Evolutionary conservation across 2,329 filamentous ascomycete species (phyloP).

Genomic region (Mariannaea elegans): DNA sequence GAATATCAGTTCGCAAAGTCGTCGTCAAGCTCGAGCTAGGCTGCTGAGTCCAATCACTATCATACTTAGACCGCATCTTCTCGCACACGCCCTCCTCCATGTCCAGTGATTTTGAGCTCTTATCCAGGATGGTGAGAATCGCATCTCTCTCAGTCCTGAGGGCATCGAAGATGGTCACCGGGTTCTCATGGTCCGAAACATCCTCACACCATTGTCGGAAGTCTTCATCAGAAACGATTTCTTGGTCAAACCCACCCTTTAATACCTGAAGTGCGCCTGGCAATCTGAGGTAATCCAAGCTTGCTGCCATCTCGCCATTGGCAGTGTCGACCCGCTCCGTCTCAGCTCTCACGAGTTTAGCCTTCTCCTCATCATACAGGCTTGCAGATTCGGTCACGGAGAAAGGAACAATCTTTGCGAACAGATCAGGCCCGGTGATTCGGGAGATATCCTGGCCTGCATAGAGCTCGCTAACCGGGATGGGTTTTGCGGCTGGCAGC

Average conservation of each 20-base stretch:
- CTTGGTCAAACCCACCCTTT: slow-evolving; percentile 92
- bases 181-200: slow-evolving; percentile 84
- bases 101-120: slow-evolving; percentile 86
- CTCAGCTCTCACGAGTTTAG: slow-evolving; percentile 92
- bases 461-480: slow-evolving; percentile 95
- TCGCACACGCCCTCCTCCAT: slow-evolving; percentile 98
- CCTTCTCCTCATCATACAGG: slow-evolving; percentile 98
- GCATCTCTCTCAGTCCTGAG: slow-evolving; percentile 80
- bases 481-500: slow-evolving; percentile 93
- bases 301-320: slow-evolving; percentile 95
- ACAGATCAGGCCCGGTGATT: slow-evolving; percentile 96
- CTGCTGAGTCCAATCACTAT: slow-evolving; percentile 95
- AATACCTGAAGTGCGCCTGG: slow-evolving; percentile 89
- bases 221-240: slow-evolving; percentile 86
- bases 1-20: slow-evolving; percentile 85
- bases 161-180: slow-evolving; percentile 79
- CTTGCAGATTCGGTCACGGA: slow-evolving; percentile 96
- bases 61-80: slow-evolving; percentile 99
- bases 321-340: slow-evolving; percentile 92
- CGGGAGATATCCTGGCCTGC: slow-evolving; percentile 96
- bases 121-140: slow-evolving; percentile 77
- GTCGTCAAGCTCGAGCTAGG: slow-evolving; percentile 90
- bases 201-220: slow-evolving; percentile 96
- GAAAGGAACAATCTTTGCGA: slow-evolving; percentile 95
- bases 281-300: slow-evolving; percentile 90